A percentile compares a stretch with the other conserved stretches of the same genome.
Conservation (phyloP, 2,329 filamentous ascomycete species). For the Cryphonectria carpinicola region DNA sequence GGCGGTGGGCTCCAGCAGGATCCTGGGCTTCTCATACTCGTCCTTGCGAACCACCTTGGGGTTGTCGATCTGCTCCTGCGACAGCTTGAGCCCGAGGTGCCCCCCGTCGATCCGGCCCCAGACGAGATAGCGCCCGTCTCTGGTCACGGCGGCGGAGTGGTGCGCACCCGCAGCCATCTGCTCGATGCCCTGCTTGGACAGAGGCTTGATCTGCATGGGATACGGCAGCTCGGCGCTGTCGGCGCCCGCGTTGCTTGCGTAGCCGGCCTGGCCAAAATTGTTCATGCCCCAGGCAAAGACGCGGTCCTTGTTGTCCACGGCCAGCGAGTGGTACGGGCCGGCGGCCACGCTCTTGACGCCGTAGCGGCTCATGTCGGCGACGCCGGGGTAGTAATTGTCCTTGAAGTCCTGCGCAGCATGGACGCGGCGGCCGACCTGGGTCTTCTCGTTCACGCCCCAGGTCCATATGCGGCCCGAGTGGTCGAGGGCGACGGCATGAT, state of each 20-base stretch:
- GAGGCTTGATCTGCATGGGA: conserved; percentile 56
- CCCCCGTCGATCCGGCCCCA: conserved; percentile 46
- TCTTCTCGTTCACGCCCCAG: conserved; percentile 67
- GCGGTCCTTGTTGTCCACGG: conserved; percentile 60
- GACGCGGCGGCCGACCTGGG: conserved; percentile 60
- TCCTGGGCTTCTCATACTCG: conserved; percentile 59
- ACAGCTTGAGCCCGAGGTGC: conserved; percentile 50
- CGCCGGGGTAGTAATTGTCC: conserved; percentile 28
- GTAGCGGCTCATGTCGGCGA: conserved; percentile 36
- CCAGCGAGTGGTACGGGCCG: conserved; percentile 67
- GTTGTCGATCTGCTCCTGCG: conserved; percentile 50
- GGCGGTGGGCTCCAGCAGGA: conserved; percentile 61
- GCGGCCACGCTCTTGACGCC: conserved; percentile 57
- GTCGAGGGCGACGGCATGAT: conserved; percentile 64
- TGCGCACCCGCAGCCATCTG: conserved; percentile 63
- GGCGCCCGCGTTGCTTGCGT: conserved; percentile 54
- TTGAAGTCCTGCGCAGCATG: conserved; percentile 22
- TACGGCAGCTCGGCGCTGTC: conserved; percentile 61
- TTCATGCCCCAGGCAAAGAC: conserved; percentile 71
- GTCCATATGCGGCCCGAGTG: conserved; percentile 61
- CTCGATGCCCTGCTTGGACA: conserved; percentile 55
- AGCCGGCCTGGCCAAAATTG: conserved; percentile 66
- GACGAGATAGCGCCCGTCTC: conserved; percentile 40
- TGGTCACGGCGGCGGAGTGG: conserved; percentile 55
- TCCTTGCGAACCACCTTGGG: conserved; percentile 55